Evolutionary conservation across 2,329 filamentous ascomycete species (phyloP), one percentile per base, ranked within the genome.

Genomic region (Zymoseptoria brevis): DNA sequence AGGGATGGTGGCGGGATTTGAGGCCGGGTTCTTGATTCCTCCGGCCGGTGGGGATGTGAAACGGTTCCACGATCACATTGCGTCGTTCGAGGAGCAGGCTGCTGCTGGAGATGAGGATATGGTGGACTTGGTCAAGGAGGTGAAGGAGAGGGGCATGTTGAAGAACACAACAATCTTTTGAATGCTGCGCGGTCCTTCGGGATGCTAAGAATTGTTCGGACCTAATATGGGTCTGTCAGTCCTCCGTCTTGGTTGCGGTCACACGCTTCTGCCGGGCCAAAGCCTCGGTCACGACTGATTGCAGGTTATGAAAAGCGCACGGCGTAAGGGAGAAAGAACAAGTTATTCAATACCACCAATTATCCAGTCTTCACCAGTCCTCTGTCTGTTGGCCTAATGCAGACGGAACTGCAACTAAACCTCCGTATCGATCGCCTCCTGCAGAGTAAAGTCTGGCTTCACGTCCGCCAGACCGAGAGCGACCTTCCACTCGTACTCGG

Each of bases 61-160:
- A 50, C 73, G 72, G 72, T 55, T 74, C 57, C 60, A 61, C 56
- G 66, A 72, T 56, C 69, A 75, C 64, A 64, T 67, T 66, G 61
- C 60, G 8, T 67, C 57, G 49, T 75, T 75, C 60, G 62, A 71
- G 54, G 62, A 65, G 65, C 69, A 65, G 61, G 73, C 72, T 8
- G 65, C 68, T 19, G 60, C 54, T 24, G 72, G 72, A 21, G 68
- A 74, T 65, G 67, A 70, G 62, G 69, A 73, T 50, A 70, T 74
- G 54, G 56, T 26, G 58, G 68, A 70, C 9, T 57, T 74, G 66
- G 65, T 73, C 3, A 52, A 63, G 58, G 72, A 74, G 60, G 62
- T 71, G 9, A 64, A 69, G 61, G 61, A 66, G 60, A 66, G 72
- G 55, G 69, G 68, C 2, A 35, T 72, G 58, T 45, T 71, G 60